These are phyloP conservation scores for Adansonia madagascariensis DNA, from an alignment of 441 rosid genomes.

Conservation along the genomic window DNA sequence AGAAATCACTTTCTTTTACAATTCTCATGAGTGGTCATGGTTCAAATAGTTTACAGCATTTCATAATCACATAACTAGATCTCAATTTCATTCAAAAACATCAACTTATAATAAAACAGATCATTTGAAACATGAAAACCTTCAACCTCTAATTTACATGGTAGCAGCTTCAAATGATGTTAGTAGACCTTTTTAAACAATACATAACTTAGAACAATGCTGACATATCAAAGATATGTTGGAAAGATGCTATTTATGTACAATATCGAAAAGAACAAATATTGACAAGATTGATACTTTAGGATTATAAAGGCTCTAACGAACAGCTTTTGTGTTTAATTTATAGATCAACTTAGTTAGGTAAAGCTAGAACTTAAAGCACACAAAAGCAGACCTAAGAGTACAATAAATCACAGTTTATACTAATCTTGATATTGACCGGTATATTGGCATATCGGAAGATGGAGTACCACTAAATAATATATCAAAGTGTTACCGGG, in stretches of 20 bases:
- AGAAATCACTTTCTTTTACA: neutral
- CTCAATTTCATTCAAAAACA: neutral
- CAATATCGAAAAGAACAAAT: neutral
- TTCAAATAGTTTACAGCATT: neutral
- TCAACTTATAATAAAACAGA: neutral
- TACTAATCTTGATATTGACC: neutral
- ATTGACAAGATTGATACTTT: neutral
- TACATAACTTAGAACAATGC: neutral
- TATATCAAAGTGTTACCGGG: neutral
- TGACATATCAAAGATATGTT: neutral
- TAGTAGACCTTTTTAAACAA: neutral
- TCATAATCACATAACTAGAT: neutral
- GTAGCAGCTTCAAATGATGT: neutral
- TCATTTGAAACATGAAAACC: neutral
- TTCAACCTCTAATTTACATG: neutral
- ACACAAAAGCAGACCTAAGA: neutral
- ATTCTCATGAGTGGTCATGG: neutral
- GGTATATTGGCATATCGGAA: neutral
- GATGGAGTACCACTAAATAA: neutral
- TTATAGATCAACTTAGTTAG: neutral
- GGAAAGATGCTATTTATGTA: neutral
- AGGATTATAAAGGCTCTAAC: neutral
- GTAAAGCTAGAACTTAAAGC: slow-evolving; percentile 7
- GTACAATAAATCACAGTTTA: neutral
- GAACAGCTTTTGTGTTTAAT: neutral